A percentile compares a stretch with the other conserved stretches of the same genome.
These are phyloP conservation scores for Flaveria sonorensis DNA, from an alignment of 129 eudicot genomes.

Conservation along the genomic window DNA sequence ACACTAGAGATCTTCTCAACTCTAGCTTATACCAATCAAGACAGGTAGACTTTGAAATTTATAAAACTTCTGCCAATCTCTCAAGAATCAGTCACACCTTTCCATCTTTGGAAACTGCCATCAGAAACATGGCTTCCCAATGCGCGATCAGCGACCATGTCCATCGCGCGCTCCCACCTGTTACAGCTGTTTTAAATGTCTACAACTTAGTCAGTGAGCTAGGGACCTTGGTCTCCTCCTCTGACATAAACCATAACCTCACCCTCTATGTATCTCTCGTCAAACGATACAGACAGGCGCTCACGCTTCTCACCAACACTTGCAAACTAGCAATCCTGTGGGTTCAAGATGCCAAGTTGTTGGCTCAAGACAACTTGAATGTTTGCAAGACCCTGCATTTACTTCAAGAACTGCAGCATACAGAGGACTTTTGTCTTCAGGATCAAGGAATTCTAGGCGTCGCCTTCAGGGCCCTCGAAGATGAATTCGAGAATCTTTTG, in stretches of 20 bases:
- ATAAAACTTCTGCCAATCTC: constrained; percentile 45
- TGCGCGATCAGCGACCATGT: constrained; percentile 43
- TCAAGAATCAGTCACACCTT: constrained; percentile 36
- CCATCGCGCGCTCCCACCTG: constrained; percentile 58
- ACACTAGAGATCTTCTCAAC: constrained; percentile 58
- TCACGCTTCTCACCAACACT: constrained; percentile 57
- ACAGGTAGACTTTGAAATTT: constrained; percentile 40
- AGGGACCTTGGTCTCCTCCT: constrained; percentile 35
- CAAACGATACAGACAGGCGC: constrained; percentile 60
- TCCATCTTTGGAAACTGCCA: constrained; percentile 35
- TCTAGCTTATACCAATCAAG: constrained; percentile 58
- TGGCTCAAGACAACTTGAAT: constrained; percentile 22
- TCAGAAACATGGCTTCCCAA: constrained; percentile 40
- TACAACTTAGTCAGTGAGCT: constrained; percentile 52
- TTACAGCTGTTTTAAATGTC: constrained; percentile 53
- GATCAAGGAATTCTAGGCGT: constrained; percentile 48
- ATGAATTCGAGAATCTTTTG: constrained; percentile 46
- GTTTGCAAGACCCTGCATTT: constrained; percentile 45
- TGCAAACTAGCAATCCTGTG: constrained; percentile 59
- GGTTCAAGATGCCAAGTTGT: constrained; percentile 58
- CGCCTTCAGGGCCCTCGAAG: constrained; percentile 52
- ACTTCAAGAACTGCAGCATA: constrained; percentile 46
- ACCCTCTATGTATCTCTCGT: constrained; percentile 37
- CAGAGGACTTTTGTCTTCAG: constrained; percentile 38
- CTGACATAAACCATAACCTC: constrained; percentile 30